A percentile compares a stretch with the other conserved stretches of the same genome.
phyloP scores from a whole-genome alignment of 164 flowering plant species.

The Sedum album region DNA sequence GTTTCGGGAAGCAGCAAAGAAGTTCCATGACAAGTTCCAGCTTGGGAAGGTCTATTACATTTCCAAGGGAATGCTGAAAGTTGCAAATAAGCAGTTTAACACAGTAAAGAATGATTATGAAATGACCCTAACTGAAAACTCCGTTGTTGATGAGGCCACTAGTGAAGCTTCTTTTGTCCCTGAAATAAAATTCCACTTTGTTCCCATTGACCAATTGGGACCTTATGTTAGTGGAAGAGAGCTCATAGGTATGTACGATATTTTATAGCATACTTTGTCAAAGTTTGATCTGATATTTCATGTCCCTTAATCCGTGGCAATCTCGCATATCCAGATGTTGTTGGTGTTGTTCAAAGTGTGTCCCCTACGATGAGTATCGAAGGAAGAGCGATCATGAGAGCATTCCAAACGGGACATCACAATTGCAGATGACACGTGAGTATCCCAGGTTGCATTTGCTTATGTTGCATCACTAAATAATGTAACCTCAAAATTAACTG shows the following conservation, averaged over 20 bases:
- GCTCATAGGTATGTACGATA: constrained; percentile 52
- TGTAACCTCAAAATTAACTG: constrained; percentile 10
- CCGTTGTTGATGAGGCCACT: constrained; percentile 78
- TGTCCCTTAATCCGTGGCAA: not conserved
- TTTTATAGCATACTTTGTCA: not conserved
- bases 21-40: constrained; percentile 64
- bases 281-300: not conserved
- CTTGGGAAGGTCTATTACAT: constrained; percentile 87
- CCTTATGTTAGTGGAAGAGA: constrained; percentile 67
- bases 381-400: constrained; percentile 76
- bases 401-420: constrained; percentile 89
- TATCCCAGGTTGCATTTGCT: not conserved
- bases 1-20: constrained; percentile 89
- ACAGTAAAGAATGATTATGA: constrained; percentile 95
- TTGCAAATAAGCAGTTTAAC: constrained; percentile 86
- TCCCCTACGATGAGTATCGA: constrained; percentile 70
- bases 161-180: constrained; percentile 64
- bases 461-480: not conserved
- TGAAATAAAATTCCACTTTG: constrained; percentile 67
- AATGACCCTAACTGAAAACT: constrained; percentile 82
- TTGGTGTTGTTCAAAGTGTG: constrained; percentile 87
- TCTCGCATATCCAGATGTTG: no score
- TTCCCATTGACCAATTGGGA: constrained; percentile 74
- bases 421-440: constrained; percentile 88
- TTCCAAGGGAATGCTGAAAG: constrained; percentile 65